Base-by-base conservation (phyloP, 208 protist genomes). In the Novymonas esmeraldas region DNA sequence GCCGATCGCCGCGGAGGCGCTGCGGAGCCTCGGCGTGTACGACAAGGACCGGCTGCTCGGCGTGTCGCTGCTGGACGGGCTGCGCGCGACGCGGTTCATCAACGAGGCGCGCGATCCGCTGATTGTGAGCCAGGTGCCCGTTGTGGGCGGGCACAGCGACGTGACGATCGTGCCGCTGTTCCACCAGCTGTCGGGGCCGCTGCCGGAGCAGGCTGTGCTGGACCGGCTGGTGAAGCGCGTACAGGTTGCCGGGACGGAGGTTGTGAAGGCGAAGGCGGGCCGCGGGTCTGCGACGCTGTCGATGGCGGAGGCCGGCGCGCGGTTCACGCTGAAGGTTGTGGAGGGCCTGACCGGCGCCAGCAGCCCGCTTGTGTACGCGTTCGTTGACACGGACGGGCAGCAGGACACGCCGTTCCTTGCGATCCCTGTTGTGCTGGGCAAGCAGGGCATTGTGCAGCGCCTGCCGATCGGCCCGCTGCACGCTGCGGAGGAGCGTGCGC, bases 141-240 rank as follows among this genome's bases (percentile, higher is more conserved):
- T 99, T 44, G 82, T 99, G 46, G 97, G 97, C 57, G 97, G 97
- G 33, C 97, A 99, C 81, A 98, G 96, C 64, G 97, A 95, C 62
- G 78, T 87, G 63, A 98, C 94, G 51, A 98, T 98, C 69, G 84
- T 98, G 22, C 97, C 95, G 46, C 81, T 98, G 24, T 92, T 98
- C 64, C 89, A 82, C 36, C 86, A 92, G 76, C 84, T 93, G 22
- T 65, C 57, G 22, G 88, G 85, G 22, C 81, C 82, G 28, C 65
- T 85, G 38, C 87, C 64, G 59, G 42, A 69, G 26, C 64, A 93
- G 60, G 82, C 67, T 38, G 69, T 76, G 50, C 66, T 92, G 28
- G 76, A 87, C 33, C 67, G 77, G 55, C 85, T 99, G 41, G 85
- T 87, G 41, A 70, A 89, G 41, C 94, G 95, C 66, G 94, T 98